phyloP scores from a whole-genome alignment of 2,329 filamentous ascomycete genomes.

The Daldinia sp. region DNA sequence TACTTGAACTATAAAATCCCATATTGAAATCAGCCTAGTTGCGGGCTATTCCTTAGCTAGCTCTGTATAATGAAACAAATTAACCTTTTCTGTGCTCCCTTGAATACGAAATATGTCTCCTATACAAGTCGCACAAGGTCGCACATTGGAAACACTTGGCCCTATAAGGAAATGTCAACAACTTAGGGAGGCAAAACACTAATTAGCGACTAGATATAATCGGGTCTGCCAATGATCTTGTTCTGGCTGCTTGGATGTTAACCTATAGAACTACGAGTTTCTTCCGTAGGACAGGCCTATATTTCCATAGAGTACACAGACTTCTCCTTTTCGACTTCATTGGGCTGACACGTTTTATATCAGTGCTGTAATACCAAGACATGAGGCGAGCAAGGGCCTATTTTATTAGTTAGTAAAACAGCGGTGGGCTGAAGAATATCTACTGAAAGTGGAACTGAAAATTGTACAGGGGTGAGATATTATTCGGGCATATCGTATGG shows the following conservation, averaged over 20 bases:
- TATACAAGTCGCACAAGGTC: conserved; percentile 14
- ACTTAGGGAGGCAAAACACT: neutral
- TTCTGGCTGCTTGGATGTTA: neutral
- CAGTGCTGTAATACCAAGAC: neutral
- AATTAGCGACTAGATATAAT: conserved; percentile 11
- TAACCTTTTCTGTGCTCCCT: conserved; percentile 23
- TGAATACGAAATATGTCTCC: conserved; percentile 13
- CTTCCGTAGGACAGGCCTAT: neutral
- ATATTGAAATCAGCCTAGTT: neutral
- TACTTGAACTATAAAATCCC: neutral
- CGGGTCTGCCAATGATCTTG: neutral
- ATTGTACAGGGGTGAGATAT: neutral
- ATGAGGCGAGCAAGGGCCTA: neutral
- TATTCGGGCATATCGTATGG: neutral
- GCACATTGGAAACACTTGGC: neutral
- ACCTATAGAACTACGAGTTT: neutral
- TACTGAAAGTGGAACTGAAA: neutral
- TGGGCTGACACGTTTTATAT: neutral
- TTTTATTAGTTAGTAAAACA: neutral
- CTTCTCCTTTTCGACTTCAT: neutral
- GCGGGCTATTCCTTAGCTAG: neutral
- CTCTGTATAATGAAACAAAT: conserved; percentile 5
- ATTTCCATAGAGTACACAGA: neutral
- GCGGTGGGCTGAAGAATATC: neutral
- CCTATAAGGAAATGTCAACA: neutral